These are phyloP conservation scores for Pseudogymnoascus sp. DNA, from an alignment of 2,329 filamentous ascomycete species.

Conservation along the genomic window DNA sequence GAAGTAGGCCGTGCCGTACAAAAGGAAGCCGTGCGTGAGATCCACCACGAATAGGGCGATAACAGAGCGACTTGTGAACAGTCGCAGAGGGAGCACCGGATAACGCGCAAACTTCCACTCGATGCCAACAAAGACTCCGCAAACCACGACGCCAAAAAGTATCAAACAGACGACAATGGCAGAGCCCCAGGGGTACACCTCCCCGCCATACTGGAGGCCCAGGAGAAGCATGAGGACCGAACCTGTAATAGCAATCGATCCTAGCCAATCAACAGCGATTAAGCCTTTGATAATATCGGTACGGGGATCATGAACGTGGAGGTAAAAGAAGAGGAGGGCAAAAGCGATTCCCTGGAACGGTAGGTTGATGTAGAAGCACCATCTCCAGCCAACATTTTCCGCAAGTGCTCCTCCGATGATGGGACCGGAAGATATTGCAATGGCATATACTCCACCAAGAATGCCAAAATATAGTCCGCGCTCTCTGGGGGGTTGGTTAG, in stretches of 20 bases:
- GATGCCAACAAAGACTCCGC: constrained; percentile 36
- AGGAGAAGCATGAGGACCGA: constrained; percentile 62
- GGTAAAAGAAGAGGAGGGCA: constrained; percentile 47
- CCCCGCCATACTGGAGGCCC: constrained; percentile 49
- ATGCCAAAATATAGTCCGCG: constrained; percentile 35
- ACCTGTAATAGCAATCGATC: constrained; percentile 46
- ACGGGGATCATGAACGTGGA: constrained; percentile 46
- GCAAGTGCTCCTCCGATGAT: constrained; percentile 35
- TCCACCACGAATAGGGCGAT: constrained; percentile 55
- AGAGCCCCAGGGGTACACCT: constrained; percentile 49
- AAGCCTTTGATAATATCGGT: constrained; percentile 11
- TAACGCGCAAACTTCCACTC: constrained; percentile 48
- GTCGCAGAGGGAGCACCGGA: constrained; percentile 63
- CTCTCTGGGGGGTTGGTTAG: constrained; percentile 33
- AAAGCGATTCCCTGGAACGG: constrained; percentile 47
- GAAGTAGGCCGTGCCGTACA: constrained; percentile 40
- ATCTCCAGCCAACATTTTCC: constrained; percentile 35
- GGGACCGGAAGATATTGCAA: constrained; percentile 34
- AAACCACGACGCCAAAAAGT: constrained; percentile 50
- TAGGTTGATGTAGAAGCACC: constrained; percentile 40
- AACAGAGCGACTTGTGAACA: constrained; percentile 61
- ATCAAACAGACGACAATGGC: constrained; percentile 67
- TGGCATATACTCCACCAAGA: constrained; percentile 31
- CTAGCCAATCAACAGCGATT: constrained; percentile 11
- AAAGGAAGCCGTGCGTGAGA: constrained; percentile 52